Evolutionary conservation across 108 stramenopile genomes (phyloP).

Genomic region (Licmophora abbreviata): DNA sequence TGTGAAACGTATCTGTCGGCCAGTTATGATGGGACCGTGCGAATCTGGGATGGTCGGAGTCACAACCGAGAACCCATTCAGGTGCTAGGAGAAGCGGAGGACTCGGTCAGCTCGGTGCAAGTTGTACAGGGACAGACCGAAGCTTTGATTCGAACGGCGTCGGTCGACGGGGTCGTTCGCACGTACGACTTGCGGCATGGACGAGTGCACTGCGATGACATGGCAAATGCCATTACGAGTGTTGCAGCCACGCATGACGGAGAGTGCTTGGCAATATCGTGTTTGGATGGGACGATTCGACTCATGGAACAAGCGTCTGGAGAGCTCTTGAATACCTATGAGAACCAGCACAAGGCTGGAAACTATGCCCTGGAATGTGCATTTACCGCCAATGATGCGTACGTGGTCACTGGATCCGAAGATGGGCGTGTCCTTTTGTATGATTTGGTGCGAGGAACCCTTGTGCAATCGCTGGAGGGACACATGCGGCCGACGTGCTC

Average conservation of each 20-base stretch:
- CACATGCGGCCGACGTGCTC: constrained; percentile 42
- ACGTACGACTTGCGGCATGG: constrained; percentile 71
- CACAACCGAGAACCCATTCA: constrained; percentile 46
- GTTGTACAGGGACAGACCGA: constrained; percentile 12
- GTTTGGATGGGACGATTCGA: constrained; percentile 73
- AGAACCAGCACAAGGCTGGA: constrained; percentile 40
- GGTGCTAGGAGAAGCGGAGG: constrained; percentile 66
- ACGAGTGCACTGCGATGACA: constrained; percentile 35
- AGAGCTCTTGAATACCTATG: constrained; percentile 38
- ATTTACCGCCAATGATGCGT: constrained; percentile 60
- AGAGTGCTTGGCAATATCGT: constrained; percentile 48
- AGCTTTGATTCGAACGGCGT: constrained; percentile 47
- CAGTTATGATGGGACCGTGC: constrained; percentile 70
- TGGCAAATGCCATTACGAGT: constrained; percentile 47
- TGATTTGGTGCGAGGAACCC: constrained; percentile 30
- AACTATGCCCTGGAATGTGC: constrained; percentile 55
- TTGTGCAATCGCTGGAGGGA: constrained; percentile 19
- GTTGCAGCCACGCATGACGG: constrained; percentile 51
- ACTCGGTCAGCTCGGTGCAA: constrained; percentile 63
- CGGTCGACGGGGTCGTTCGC: constrained; percentile 70
- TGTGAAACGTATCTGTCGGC: constrained; percentile 54
- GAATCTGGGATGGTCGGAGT: constrained; percentile 68
- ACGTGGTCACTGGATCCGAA: constrained; percentile 56
- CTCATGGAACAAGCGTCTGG: constrained; percentile 32
- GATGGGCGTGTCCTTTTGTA: constrained; percentile 62